Conservation (phyloP, 768 basidiomycete genomes). For the Podaxis mareebaensis region DNA sequence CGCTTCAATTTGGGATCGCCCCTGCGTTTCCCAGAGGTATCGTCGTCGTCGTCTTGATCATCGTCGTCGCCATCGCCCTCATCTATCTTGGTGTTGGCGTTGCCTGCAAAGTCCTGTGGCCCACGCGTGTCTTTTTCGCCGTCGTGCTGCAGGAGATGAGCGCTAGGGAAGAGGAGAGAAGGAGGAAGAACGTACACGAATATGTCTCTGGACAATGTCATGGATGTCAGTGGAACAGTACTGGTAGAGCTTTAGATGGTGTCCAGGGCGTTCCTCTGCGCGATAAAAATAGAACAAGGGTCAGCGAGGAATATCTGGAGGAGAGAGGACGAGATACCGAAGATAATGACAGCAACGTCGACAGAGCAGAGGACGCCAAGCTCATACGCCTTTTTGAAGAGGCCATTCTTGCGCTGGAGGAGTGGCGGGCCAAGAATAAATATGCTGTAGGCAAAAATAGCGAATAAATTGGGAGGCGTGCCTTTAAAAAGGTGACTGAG, state of each 20-base stretch:
- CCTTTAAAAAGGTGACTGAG: constrained; percentile 90
- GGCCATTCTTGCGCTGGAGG: constrained; percentile 79
- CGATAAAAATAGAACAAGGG: constrained; percentile 45
- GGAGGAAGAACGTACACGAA: constrained; percentile 35
- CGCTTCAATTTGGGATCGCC: constrained; percentile 13
- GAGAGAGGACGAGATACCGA: constrained; percentile 38
- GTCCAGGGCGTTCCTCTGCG: constrained; percentile 74
- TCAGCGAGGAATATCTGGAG: constrained; percentile 15
- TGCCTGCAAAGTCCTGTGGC: constrained; percentile 46
- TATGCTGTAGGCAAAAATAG: constrained; percentile 61
- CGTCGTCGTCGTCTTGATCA: constrained; percentile 39
- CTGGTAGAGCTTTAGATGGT: constrained; percentile 80
- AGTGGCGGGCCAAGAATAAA: constrained; percentile 40
- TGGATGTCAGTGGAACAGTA: constrained; percentile 75
- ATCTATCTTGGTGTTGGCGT: constrained; percentile 30
- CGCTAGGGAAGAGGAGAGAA: constrained; percentile 1
- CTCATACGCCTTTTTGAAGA: constrained; percentile 91
- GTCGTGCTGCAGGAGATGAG: constrained; percentile 38
- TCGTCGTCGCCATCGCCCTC: constrained; percentile 41
- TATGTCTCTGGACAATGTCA: constrained; percentile 68
- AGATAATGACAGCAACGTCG: constrained; percentile 87
- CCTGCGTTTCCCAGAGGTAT: constrained; percentile 13
- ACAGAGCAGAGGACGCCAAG: constrained; percentile 89
- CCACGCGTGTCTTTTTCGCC: constrained; percentile 51
- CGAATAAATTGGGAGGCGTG: constrained; percentile 45